phyloP scores from a whole-genome alignment of 495 filamentous ascomycete species.

The Aspergillus haitiensis region DNA sequence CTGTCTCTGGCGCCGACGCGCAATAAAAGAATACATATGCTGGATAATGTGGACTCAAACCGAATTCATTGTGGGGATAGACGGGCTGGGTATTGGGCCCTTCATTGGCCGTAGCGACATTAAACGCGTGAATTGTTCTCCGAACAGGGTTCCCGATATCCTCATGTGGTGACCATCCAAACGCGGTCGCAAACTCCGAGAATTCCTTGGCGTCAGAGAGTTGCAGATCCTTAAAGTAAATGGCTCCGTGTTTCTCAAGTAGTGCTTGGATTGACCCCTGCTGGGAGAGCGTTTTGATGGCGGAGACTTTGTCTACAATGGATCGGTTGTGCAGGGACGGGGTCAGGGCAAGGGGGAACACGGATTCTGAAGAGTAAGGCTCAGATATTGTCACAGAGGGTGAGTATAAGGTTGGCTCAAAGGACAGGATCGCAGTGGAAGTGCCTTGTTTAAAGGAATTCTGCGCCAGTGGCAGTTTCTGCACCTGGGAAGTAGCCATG shows the following conservation, averaged over 20 bases:
- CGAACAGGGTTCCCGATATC: constrained; percentile 8
- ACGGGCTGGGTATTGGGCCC: constrained; percentile 9
- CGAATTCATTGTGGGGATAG: constrained; percentile 13
- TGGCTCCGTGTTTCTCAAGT: constrained; percentile 2
- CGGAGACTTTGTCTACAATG: constrained; percentile 10
- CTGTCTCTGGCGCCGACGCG: constrained; percentile 2
- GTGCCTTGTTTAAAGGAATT: neutral
- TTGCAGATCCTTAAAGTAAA: constrained; percentile 6
- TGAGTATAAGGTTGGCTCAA: neutral
- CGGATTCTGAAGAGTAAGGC: neutral
- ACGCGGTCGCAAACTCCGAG: constrained; percentile 1
- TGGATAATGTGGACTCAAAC: constrained; percentile 5
- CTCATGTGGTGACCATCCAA: constrained; percentile 3
- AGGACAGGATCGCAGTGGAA: neutral
- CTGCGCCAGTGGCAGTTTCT: neutral
- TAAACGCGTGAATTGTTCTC: constrained; percentile 1
- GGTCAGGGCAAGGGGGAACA: constrained; percentile 10
- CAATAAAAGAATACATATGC: constrained; percentile 5
- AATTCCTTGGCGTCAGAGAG: neutral
- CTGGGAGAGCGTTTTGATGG: neutral
- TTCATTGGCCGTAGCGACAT: constrained; percentile 10
- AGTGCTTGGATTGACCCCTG: neutral
- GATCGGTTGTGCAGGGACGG: neutral
- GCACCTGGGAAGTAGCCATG: neutral
- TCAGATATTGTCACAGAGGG: constrained; percentile 2